These are phyloP conservation scores for Rosellinia necatrix DNA, from an alignment of 2,329 filamentous ascomycete genomes.

Conservation along the genomic window DNA sequence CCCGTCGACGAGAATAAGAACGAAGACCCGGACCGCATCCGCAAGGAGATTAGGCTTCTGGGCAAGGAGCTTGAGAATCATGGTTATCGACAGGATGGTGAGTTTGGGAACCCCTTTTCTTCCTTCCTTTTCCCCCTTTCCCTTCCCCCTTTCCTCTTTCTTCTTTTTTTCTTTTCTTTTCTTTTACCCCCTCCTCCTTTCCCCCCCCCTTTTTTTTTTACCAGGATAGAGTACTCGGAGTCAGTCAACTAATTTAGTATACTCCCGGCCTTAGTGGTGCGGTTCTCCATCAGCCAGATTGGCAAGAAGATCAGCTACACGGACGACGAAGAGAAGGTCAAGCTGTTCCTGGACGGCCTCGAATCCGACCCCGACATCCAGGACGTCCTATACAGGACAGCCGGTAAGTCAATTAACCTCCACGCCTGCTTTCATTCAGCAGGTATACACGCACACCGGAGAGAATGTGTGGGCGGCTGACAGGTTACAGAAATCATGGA, in stretches of 20 bases:
- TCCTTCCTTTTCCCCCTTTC: too few species aligned
- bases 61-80: conserved; percentile 8
- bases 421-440: not conserved
- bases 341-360: conserved; percentile 13
- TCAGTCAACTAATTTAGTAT: too few species aligned
- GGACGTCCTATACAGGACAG: conserved; percentile 15
- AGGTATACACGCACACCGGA: too few species aligned
- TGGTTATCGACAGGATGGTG: conserved; percentile 20
- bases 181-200: not conserved
- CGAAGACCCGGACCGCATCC: conserved; percentile 10
- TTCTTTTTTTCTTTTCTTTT: not conserved
- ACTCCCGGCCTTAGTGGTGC: conserved; percentile 12
- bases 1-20: conserved; percentile 16
- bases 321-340: conserved; percentile 18
- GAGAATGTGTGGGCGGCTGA: not conserved
- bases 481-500: conserved; percentile 17
- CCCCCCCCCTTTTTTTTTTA: too few species aligned
- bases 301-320: conserved; percentile 22
- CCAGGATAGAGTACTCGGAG: too few species aligned
- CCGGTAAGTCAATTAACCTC: not conserved
- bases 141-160: not conserved
- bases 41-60: conserved; percentile 18
- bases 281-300: conserved; percentile 20
- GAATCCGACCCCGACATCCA: conserved; percentile 14
- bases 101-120: not conserved